phyloP scores from a whole-genome alignment of 1,139 yeast species.

The Kodamaea alishanica region DNA sequence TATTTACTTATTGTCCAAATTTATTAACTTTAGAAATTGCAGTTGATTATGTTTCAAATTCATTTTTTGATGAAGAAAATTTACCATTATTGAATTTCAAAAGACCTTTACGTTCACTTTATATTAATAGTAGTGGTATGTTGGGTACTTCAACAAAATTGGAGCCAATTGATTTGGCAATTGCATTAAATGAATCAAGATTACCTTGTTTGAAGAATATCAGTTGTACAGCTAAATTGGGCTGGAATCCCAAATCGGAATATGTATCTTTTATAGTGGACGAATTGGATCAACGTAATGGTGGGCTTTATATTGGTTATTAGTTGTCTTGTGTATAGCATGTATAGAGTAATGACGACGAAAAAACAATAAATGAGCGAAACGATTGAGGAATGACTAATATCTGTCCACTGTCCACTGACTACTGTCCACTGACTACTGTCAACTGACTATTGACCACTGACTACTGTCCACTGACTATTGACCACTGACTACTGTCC shows the following conservation, averaged over 20 bases:
- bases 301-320: constrained; percentile 45
- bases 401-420: too few relatives aligned
- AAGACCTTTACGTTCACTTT: constrained; percentile 62
- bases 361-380: too few relatives aligned
- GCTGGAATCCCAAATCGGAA: constrained; percentile 81
- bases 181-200: constrained; percentile 77
- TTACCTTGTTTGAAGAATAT: constrained; percentile 64
- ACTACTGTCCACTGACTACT: too few relatives aligned
- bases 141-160: constrained; percentile 79
- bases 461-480: too few relatives aligned
- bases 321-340: constrained; percentile 9
- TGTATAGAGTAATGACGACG: too few relatives aligned
- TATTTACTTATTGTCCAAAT: constrained; percentile 74
- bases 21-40: constrained; percentile 59
- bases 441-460: too few relatives aligned
- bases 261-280: constrained; percentile 49
- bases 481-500: too few relatives aligned
- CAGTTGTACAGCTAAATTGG: constrained; percentile 69
- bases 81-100: constrained; percentile 35
- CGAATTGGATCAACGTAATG: constrained; percentile 38
- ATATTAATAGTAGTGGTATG: constrained; percentile 82
- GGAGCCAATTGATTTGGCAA: constrained; percentile 82
- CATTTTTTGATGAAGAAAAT: constrained; percentile 58
- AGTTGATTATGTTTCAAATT: constrained; percentile 76
- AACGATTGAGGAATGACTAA: too few relatives aligned